These are phyloP conservation scores for Fusarium haematococcum DNA, from an alignment of 2,329 filamentous ascomycete genomes.

Conservation along the genomic window DNA sequence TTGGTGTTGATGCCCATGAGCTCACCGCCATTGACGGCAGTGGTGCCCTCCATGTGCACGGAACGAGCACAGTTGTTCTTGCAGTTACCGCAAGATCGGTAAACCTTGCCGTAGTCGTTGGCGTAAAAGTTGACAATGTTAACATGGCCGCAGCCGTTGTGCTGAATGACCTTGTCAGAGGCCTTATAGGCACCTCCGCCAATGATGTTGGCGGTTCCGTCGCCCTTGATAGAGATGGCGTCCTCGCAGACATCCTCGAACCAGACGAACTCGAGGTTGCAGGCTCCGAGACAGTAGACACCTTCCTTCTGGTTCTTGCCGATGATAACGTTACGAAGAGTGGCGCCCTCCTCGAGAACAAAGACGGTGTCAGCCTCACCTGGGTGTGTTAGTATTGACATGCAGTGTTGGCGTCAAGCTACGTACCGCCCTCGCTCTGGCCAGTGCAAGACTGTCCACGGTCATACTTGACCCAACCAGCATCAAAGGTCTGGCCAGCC, in stretches of 20 bases:
- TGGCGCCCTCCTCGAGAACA: slow-evolving; percentile 54
- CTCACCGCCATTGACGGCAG: slow-evolving; percentile 52
- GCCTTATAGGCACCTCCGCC: slow-evolving; percentile 58
- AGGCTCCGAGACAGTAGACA: slow-evolving; percentile 57
- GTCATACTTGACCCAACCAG: slow-evolving; percentile 50
- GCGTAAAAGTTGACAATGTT: slow-evolving; percentile 55
- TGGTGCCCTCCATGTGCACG: slow-evolving; percentile 56
- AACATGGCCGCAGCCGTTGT: slow-evolving; percentile 59
- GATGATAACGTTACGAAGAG: slow-evolving; percentile 59
- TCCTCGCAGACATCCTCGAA: slow-evolving; percentile 60
- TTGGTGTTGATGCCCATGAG: slow-evolving; percentile 57
- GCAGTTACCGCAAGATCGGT: slow-evolving; percentile 41
- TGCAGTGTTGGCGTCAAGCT: background rate
- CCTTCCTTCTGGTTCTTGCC: slow-evolving; percentile 58
- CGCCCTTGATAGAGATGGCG: slow-evolving; percentile 48
- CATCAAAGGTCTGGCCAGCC: slow-evolving; percentile 45
- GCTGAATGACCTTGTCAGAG: slow-evolving; percentile 60
- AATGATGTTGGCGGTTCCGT: slow-evolving; percentile 53
- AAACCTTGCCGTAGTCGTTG: slow-evolving; percentile 59
- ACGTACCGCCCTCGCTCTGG: slow-evolving; percentile 56
- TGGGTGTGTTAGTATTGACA: background rate
- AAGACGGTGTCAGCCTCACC: slow-evolving; percentile 52
- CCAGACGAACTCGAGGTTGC: slow-evolving; percentile 60
- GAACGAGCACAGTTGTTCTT: slow-evolving; percentile 54
- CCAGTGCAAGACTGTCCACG: slow-evolving; percentile 55